These are phyloP conservation scores for Odontarrhena argentea DNA, from an alignment of 345 rosid genomes.

Conservation along the genomic window DNA sequence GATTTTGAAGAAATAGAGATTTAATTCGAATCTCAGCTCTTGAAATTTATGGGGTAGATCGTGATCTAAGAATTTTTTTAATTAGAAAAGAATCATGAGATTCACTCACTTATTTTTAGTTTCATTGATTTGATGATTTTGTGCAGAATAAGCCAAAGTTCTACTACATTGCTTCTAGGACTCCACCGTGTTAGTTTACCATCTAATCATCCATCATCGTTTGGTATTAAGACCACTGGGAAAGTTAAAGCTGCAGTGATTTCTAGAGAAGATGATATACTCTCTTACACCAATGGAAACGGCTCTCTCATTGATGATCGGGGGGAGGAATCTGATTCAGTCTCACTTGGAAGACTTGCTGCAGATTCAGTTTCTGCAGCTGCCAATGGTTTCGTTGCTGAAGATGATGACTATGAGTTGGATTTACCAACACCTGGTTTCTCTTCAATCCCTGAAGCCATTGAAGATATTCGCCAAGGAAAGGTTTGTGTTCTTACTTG, in stretches of 20 bases:
- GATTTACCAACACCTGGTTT: conserved; percentile 75
- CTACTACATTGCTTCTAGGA: conserved; percentile 51
- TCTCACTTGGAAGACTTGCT: conserved; percentile 49
- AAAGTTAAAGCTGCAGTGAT: conserved; percentile 54
- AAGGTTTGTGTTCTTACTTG: conserved; percentile 55
- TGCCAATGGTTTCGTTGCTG: conserved; percentile 48
- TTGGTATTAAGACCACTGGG: conserved; percentile 39
- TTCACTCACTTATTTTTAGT: neutral
- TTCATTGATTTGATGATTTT: conserved; percentile 28
- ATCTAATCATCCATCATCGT: conserved; percentile 39
- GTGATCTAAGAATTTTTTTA: conserved; percentile 2
- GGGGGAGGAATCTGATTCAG: conserved; percentile 45
- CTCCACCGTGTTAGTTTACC: conserved; percentile 41
- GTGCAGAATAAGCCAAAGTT: conserved; percentile 48
- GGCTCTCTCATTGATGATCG: conserved; percentile 38
- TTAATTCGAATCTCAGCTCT: neutral
- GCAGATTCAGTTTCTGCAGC: conserved; percentile 48
- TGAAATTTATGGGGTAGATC: neutral
- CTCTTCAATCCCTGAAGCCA: conserved; percentile 79
- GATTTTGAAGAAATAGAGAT: neutral
- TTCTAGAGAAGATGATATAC: conserved; percentile 64
- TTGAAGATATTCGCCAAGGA: conserved; percentile 89
- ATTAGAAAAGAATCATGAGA: neutral
- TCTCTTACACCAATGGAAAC: conserved; percentile 49
- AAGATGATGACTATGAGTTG: conserved; percentile 67